These are phyloP conservation scores for Phaeosphaeriaceae sp. DNA, from an alignment of 2,329 filamentous ascomycete species.

Conservation along the genomic window DNA sequence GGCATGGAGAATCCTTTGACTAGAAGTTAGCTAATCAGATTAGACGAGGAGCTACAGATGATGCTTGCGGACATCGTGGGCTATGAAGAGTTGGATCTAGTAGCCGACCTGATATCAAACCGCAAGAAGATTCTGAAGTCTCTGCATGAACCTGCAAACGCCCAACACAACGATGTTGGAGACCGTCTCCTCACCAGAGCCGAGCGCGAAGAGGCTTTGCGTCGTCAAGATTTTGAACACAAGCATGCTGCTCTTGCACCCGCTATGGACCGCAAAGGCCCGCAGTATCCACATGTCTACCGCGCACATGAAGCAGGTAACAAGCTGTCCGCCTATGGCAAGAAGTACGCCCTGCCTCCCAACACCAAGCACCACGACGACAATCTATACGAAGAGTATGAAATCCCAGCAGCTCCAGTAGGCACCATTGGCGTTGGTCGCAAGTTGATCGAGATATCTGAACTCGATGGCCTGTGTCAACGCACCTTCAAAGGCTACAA, in stretches of 20 bases:
- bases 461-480: conserved; percentile 86
- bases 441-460: conserved; percentile 77
- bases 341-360: conserved; percentile 80
- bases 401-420: conserved; percentile 81
- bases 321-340: conserved; percentile 78
- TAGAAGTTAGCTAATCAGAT: conserved; percentile 5
- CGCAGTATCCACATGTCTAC: conserved; percentile 93
- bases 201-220: conserved; percentile 80
- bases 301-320: conserved; percentile 84
- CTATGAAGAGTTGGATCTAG: conserved; percentile 90
- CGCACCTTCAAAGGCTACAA: conserved; percentile 96
- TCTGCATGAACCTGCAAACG: conserved; percentile 31
- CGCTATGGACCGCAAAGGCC: conserved; percentile 72
- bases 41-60: conserved; percentile 88
- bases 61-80: conserved; percentile 88
- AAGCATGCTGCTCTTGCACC: conserved; percentile 77
- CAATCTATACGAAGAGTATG: conserved; percentile 87
- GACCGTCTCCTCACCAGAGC: conserved; percentile 73
- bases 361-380: conserved; percentile 76
- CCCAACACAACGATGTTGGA: conserved; percentile 55
- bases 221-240: conserved; percentile 79
- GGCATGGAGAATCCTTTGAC: not conserved
- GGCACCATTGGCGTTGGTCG: conserved; percentile 76
- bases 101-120: conserved; percentile 86
- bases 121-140: conserved; percentile 67